phyloP scores from a whole-genome alignment of 176 grass and related monocot genomes.

The Avena atlantica region DNA sequence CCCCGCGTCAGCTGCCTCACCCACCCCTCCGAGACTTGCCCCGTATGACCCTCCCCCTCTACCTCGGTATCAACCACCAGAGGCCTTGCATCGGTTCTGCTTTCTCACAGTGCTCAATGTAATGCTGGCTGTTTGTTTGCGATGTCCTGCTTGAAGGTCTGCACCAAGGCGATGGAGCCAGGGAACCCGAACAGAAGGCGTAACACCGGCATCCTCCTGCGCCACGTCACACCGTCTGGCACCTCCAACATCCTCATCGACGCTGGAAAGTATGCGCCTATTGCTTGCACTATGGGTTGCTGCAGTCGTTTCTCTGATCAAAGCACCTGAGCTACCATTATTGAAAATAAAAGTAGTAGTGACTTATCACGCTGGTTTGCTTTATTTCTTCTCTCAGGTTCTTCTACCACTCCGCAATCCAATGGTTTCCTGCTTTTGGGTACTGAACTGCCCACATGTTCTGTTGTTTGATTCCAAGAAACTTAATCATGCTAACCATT shows the following conservation, averaged over 20 bases:
- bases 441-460: slow-evolving; percentile 23
- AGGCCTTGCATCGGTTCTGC: not conserved
- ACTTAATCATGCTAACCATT: slow-evolving; percentile 12
- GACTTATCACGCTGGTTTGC: not conserved
- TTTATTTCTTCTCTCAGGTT: slow-evolving; percentile 63
- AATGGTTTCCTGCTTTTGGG: slow-evolving; percentile 91
- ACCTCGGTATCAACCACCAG: not conserved
- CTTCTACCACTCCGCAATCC: slow-evolving; percentile 85
- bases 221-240: slow-evolving; percentile 59
- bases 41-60: slow-evolving; percentile 44
- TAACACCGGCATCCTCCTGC: slow-evolving; percentile 82
- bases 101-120: slow-evolving; percentile 19
- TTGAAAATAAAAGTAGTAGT: not conserved
- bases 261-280: slow-evolving; percentile 75
- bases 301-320: not conserved
- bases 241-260: slow-evolving; percentile 82
- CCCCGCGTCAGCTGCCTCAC: slow-evolving; percentile 94
- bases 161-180: slow-evolving; percentile 62
- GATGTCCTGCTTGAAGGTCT: slow-evolving; percentile 59
- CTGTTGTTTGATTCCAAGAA: slow-evolving; percentile 20
- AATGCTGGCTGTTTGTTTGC: slow-evolving; percentile 6
- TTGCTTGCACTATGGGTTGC: not conserved
- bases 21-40: slow-evolving; percentile 65
- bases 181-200: slow-evolving; percentile 82
- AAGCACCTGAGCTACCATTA: not conserved